phyloP scores from a whole-genome alignment of 2,329 filamentous ascomycete genomes.

The Colletotrichum sp. region DNA sequence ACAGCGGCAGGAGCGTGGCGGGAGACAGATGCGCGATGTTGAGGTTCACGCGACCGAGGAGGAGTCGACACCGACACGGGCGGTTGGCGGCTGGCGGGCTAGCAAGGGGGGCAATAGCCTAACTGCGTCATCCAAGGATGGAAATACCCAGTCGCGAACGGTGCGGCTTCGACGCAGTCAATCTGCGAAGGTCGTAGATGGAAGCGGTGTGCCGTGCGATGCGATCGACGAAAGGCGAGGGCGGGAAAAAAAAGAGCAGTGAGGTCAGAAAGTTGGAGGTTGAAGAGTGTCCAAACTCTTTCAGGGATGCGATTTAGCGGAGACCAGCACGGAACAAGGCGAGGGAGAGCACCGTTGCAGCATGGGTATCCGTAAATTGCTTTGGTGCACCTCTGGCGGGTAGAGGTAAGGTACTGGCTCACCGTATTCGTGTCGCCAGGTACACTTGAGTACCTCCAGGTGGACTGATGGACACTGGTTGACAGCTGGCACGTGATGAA shows the following conservation, averaged over 20 bases:
- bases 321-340: slow-evolving; percentile 21
- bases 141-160: slow-evolving; percentile 4
- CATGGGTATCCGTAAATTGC: neutral
- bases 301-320: slow-evolving; percentile 23
- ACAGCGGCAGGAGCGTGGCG: slow-evolving; percentile 4
- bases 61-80: slow-evolving; percentile 18
- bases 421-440: neutral
- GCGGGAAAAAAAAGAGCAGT: slow-evolving; percentile 14
- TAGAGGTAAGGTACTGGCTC: neutral
- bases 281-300: slow-evolving; percentile 25
- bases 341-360: slow-evolving; percentile 7
- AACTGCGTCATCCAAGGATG: slow-evolving; percentile 16
- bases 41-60: slow-evolving; percentile 47
- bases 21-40: slow-evolving; percentile 24
- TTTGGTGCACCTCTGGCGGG: neutral
- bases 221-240: slow-evolving; percentile 8
- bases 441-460: neutral
- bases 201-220: slow-evolving; percentile 12
- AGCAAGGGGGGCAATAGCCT: neutral
- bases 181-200: neutral
- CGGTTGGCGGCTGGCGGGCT: neutral
- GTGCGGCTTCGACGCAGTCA: neutral
- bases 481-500: neutral
- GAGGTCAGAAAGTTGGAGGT: slow-evolving; percentile 24
- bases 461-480: neutral